These are phyloP conservation scores for Ceratocystiopsis minuta DNA, from an alignment of 2,329 filamentous ascomycete genomes.

Conservation along the genomic window DNA sequence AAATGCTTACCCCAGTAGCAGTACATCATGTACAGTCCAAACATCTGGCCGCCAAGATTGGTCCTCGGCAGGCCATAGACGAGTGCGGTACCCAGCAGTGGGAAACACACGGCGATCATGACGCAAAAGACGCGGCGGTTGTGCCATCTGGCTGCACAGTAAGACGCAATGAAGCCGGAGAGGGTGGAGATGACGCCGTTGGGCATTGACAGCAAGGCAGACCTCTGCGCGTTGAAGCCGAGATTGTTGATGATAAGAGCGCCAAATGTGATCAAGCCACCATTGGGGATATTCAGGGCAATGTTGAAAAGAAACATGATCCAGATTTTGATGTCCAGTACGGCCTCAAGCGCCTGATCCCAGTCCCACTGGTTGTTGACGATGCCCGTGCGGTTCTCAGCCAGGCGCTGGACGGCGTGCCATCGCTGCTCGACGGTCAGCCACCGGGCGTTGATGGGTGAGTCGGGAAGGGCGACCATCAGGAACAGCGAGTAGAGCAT, in stretches of 20 bases:
- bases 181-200: slow-evolving; percentile 39
- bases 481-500: slow-evolving; percentile 14
- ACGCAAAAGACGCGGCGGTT: slow-evolving; percentile 19
- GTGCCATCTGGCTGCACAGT: slow-evolving; percentile 23
- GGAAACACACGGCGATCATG: slow-evolving; percentile 20
- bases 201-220: slow-evolving; percentile 42
- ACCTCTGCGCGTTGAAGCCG: slow-evolving; percentile 34
- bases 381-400: slow-evolving; percentile 18
- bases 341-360: slow-evolving; percentile 15
- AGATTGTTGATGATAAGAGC: slow-evolving; percentile 33
- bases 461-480: slow-evolving; percentile 10
- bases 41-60: slow-evolving; percentile 19
- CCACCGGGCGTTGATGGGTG: slow-evolving; percentile 9
- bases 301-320: slow-evolving; percentile 14
- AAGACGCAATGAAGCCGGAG: slow-evolving; percentile 36
- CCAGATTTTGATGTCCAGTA: slow-evolving; percentile 16
- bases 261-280: slow-evolving; percentile 22
- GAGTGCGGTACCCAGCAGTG: slow-evolving; percentile 15
- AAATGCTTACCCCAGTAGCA: slow-evolving; percentile 18
- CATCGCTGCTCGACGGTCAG: slow-evolving; percentile 11
- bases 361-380: slow-evolving; percentile 14
- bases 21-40: slow-evolving; percentile 22
- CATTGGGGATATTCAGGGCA: slow-evolving; percentile 10
- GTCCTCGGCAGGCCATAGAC: slow-evolving; percentile 8
- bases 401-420: slow-evolving; percentile 15